A percentile compares a stretch with the other conserved stretches of the same genome.
phyloP scores from a whole-genome alignment of 495 filamentous ascomycete genomes.

The Paragyromitra xinjiangensis region DNA sequence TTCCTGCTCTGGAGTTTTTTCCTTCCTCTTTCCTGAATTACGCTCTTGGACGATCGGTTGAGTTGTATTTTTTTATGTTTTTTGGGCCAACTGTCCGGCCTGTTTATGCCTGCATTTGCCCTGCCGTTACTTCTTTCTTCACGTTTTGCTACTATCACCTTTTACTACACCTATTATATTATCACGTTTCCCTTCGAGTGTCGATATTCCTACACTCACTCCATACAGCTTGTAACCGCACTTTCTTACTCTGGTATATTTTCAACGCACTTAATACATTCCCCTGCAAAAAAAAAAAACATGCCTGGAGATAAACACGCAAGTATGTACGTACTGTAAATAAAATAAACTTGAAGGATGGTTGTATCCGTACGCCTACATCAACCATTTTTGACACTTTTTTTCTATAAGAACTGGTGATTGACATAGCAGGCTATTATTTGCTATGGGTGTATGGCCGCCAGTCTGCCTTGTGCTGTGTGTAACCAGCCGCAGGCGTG shows the following conservation, averaged over 20 bases:
- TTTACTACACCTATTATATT: background rate
- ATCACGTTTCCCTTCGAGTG: background rate
- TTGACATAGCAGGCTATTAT: no score
- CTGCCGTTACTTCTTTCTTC: background rate
- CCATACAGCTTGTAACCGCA: background rate
- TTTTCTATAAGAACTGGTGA: no score
- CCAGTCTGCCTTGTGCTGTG: no score
- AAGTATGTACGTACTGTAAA: background rate
- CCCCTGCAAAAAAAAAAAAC: background rate
- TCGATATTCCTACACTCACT: background rate
- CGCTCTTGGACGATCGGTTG: constrained; percentile 17
- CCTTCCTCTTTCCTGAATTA: background rate
- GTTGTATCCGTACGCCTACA: background rate
- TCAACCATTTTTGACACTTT: no score
- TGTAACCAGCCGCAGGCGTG: no score
- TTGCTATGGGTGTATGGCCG: no score
- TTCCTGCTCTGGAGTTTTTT: constrained; percentile 14
- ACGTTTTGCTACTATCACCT: background rate
- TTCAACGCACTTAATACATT: background rate
- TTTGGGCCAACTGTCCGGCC: constrained; percentile 3
- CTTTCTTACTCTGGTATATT: background rate
- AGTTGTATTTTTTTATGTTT: constrained; percentile 2
- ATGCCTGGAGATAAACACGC: background rate
- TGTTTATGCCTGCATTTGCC: constrained; percentile 10
- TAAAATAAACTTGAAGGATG: background rate